Evolutionary conservation across 495 filamentous ascomycete species (phyloP).

Genomic region (Platismatia glauca): DNA sequence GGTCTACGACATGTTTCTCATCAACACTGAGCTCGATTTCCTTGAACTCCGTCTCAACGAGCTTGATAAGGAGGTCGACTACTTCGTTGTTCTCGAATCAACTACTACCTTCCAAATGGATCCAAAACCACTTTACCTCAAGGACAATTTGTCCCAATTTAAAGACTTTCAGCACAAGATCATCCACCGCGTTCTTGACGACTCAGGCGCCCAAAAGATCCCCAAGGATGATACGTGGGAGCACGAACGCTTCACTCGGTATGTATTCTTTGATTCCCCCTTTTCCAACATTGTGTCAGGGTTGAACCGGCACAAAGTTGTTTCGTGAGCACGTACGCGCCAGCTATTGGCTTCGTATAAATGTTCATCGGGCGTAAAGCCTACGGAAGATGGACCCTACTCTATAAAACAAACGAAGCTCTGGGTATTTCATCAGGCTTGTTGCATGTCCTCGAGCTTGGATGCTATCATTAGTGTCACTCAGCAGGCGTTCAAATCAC

Average conservation of each 20-base stretch:
- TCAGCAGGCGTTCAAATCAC: neutral
- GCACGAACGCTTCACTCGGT: conserved; percentile 41
- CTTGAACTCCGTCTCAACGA: conserved; percentile 48
- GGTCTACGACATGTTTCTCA: conserved; percentile 46
- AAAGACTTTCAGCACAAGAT: conserved; percentile 40
- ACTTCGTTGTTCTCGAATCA: conserved; percentile 50
- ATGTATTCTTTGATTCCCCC: neutral
- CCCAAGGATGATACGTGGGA: conserved; percentile 33
- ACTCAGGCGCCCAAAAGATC: conserved; percentile 32
- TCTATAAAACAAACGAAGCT: too few relatives aligned
- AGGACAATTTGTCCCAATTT: conserved; percentile 34
- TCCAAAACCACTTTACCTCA: conserved; percentile 40
- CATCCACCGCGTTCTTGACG: conserved; percentile 44
- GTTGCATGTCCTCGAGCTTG: neutral
- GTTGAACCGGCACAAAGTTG: neutral
- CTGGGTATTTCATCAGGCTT: too few relatives aligned
- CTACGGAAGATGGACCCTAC: too few relatives aligned
- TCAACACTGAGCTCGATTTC: conserved; percentile 49
- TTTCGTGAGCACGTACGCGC: too few relatives aligned
- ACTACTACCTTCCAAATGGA: conserved; percentile 40
- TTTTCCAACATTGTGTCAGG: neutral
- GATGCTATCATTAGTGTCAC: neutral
- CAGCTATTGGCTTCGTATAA: too few relatives aligned
- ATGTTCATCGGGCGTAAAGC: too few relatives aligned
- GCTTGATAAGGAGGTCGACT: conserved; percentile 43